Percentiles rank a stretch among this genome's conserved stretches.
Evolutionary conservation across 2,329 filamentous ascomycete genomes (phyloP).

Genomic region (Epichloe glyceriae): DNA sequence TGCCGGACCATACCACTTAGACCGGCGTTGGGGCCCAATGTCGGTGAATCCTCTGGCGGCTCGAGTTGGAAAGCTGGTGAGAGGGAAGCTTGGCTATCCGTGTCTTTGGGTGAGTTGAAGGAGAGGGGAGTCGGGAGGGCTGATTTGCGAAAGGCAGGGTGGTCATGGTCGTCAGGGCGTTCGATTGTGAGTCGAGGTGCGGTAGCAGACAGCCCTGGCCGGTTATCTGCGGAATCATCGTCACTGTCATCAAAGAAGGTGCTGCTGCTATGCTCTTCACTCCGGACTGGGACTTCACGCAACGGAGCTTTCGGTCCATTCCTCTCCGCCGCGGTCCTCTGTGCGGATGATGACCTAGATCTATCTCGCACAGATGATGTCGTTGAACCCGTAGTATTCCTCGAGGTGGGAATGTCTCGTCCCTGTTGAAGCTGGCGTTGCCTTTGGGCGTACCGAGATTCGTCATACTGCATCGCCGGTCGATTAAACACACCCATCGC

Average conservation of each 20-base stretch:
- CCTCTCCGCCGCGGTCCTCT: slow-evolving; percentile 23
- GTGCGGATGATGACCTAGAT: slow-evolving; percentile 35
- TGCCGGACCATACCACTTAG: slow-evolving; percentile 73
- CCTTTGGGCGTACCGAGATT: slow-evolving; percentile 70
- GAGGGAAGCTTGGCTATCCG: slow-evolving; percentile 15
- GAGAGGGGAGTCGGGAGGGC: slow-evolving; percentile 31
- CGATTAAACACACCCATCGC: slow-evolving; percentile 53
- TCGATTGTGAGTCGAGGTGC: slow-evolving; percentile 27
- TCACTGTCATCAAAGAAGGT: slow-evolving; percentile 36
- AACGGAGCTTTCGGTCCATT: slow-evolving; percentile 13
- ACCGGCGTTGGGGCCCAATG: slow-evolving; percentile 54
- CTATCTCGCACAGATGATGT: slow-evolving; percentile 25
- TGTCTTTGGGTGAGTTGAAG: slow-evolving; percentile 14
- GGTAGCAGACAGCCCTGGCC: slow-evolving; percentile 4
- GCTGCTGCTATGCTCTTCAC: slow-evolving; percentile 17
- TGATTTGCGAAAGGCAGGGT: slow-evolving; percentile 39
- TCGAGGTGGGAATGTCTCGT: slow-evolving; percentile 45
- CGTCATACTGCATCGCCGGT: slow-evolving; percentile 64
- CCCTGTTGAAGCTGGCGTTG: slow-evolving; percentile 71
- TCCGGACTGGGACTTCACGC: slow-evolving; percentile 19
- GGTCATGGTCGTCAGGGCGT: slow-evolving; percentile 38
- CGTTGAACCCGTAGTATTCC: slow-evolving; percentile 32
- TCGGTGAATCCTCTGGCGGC: slow-evolving; percentile 56
- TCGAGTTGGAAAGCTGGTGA: slow-evolving; percentile 8
- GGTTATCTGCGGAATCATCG: slow-evolving; percentile 15